Base-by-base conservation (phyloP, 805 yeast species). In the Ogataea methanolica region DNA sequence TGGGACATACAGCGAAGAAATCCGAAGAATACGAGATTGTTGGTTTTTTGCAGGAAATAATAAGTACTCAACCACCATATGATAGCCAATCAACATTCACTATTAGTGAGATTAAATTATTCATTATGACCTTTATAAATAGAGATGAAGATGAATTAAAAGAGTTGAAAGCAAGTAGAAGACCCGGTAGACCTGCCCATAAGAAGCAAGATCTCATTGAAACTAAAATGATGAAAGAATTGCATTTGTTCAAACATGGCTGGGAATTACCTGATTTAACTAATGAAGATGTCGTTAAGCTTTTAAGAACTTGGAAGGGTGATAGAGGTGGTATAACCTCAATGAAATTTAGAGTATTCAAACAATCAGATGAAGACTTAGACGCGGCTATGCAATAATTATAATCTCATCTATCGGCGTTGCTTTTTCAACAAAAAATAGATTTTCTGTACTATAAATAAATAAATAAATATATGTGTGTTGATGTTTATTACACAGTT, bases 131-230 rank as follows among this genome's bases (percentile, higher is more conserved):
- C 36, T 88, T 74, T 55, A 69, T 91, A 14, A 63, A 75, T 15
- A 77, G 96, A 63, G 84, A 83, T 58, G 87, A 85, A 58, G 89
- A 79, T 15, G 97, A 91, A 62, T 63, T 92, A 44, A 76, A 76
- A n/a, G 71, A 71, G 44, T 70, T 88, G 47, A 78, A 75, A 51
- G 66, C 63, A 5, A 79, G 75, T 46, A 79, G 96, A 71, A 79
- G 96, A 62, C 81, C 90, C n/a, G 95, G 96, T 16, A 78, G 98
- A 69, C 96, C 99, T 9, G 76, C 87, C 16, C 67, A 86, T 6
- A 78, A 77, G 50, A 80, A 81, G 60, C 96, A 88, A 58, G 82
- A 80, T 54, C 58, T 78, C 21, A 65, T 90, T 48, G 85, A 86
- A 56, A 78, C 76, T 53, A 78, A 78, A 59, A 73, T 73, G 41